Evolutionary conservation across 371 early-diverging fungal genomes (phyloP), one percentile per base, ranked within the genome.

Genomic region (Actinomortierella wolfii): DNA sequence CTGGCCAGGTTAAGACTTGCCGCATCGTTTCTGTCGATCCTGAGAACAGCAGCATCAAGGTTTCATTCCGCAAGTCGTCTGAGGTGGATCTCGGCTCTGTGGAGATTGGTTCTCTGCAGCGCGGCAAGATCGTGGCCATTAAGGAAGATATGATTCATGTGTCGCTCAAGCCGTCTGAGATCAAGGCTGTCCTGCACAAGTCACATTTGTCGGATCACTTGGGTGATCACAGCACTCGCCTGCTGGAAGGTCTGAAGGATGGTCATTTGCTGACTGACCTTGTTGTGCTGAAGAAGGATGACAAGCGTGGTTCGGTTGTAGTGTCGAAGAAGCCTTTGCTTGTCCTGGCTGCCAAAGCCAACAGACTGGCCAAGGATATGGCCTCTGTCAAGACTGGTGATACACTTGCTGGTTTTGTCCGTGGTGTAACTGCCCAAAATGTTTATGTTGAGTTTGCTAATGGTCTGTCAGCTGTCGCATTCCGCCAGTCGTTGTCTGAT

Each of bases 1-100:
- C 85, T 0, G 95, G 95, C 13, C 93, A 95, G 67, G 82, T 86
- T 23, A 85, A 94, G 59, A 92, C 91, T 56, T 93, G 95, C 62
- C 78, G 88, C 26, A 82, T 96, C 4, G 39, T 91, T 47, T 63
- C 68, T 6, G 84, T 85, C 3, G 76, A 94, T 57, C 56, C 82
- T 0, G 86, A 57, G 2, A 69, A 79, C 41, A 70, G 82, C 42
- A 81, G 79, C 61, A 78, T 92, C 75, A 71, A 70, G 41, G 84
- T 79, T 2, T 86, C 83, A 9, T 78, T 78, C 61, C 61, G 61
- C 64, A 76, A 67, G 57, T 67, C 73, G 0, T 64, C 77, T 28
- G 73, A 62, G 45, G 24, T 52, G 2, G 80, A 82, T 25, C 48
- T 78, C 26, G 54, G 76, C 41, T 68, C 65, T 20, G 64, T 75